A percentile compares a stretch with the other conserved stretches of the same genome.
Evolutionary conservation across 345 rosid species (phyloP).

Genomic region (Brassica cretica): DNA sequence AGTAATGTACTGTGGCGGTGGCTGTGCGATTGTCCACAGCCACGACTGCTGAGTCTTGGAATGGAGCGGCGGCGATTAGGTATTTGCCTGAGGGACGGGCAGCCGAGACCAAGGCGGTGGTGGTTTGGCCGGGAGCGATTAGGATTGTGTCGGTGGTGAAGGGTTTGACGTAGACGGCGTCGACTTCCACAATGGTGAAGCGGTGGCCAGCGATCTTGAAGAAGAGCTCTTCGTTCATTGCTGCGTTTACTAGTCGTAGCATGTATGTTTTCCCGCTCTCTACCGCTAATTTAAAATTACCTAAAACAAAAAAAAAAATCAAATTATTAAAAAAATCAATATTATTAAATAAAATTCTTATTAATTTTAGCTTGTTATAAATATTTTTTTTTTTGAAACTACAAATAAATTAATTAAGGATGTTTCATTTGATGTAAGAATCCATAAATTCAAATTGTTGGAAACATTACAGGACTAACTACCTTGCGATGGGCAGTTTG

Average conservation of each 20-base stretch:
- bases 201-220: slow-evolving; percentile 80
- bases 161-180: slow-evolving; percentile 74
- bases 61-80: slow-evolving; percentile 66
- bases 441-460: not conserved
- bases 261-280: slow-evolving; percentile 61
- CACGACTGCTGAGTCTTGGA: slow-evolving; percentile 78
- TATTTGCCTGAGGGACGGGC: slow-evolving; percentile 51
- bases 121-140: slow-evolving; percentile 83
- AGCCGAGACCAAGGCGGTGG: slow-evolving; percentile 60
- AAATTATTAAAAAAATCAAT: not conserved
- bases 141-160: slow-evolving; percentile 64
- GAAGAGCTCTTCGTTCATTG: slow-evolving; percentile 85
- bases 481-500: slow-evolving; percentile 60
- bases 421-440: not conserved
- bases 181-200: slow-evolving; percentile 84
- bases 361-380: not conserved
- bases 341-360: not conserved
- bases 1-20: slow-evolving; percentile 65
- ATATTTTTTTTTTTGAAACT: not conserved
- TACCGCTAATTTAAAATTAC: slow-evolving; percentile 47
- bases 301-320: not conserved
- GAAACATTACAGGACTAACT: not conserved
- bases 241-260: slow-evolving; percentile 82
- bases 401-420: not conserved
- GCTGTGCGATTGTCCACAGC: slow-evolving; percentile 67